Evolutionary conservation across 169 alveolate species (phyloP), one percentile per base, ranked within the genome.

Genomic region (Babesia gibsoni): DNA sequence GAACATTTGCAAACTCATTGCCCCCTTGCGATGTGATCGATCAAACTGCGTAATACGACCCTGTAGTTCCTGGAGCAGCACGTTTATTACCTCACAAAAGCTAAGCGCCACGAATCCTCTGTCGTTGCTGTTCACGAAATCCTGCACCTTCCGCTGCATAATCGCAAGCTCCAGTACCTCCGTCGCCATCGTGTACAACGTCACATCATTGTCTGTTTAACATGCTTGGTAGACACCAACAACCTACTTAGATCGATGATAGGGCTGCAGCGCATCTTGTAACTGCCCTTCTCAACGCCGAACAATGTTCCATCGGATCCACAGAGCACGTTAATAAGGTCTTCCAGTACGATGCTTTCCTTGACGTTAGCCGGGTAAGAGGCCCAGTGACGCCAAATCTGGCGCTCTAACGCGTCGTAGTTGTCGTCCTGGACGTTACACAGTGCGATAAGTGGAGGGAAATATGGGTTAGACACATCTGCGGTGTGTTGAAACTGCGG

Each of bases 1-100:
- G 32, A 77, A 43, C 39, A 43, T 66, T 29, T 77, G 75, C 20
- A 77, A 22, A 0, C 86, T 74, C 45, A 69, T 37, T 23, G 64
- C 70, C 30, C 45, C 35, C 30, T 67, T 42, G 20, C 53, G 52
- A 23, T 77, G 80, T 45, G 43, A 49, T 14, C 41, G 69, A 36
- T 65, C 80, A 32, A 77, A 77, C 43, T 59, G 74, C 22, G 68
- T 42, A 18, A 77, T 35, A 22, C 69, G 53, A 42, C 72, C 63
- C 53, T 77, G 86, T 54, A 77, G 54, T 29, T 77, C 86, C 37
- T 77, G 73, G 42, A 77, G 65, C 49, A 77, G 67, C n/a, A 36
- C 69, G 48, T 52, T 50, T 23, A 77, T 33, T 37, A 54, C 82
- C 37, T 67, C 86, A 25, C 79, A 66, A 29, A 68, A 16, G 58